phyloP scores from a whole-genome alignment of 441 rosid genomes.

The Biscutella laevigata region DNA sequence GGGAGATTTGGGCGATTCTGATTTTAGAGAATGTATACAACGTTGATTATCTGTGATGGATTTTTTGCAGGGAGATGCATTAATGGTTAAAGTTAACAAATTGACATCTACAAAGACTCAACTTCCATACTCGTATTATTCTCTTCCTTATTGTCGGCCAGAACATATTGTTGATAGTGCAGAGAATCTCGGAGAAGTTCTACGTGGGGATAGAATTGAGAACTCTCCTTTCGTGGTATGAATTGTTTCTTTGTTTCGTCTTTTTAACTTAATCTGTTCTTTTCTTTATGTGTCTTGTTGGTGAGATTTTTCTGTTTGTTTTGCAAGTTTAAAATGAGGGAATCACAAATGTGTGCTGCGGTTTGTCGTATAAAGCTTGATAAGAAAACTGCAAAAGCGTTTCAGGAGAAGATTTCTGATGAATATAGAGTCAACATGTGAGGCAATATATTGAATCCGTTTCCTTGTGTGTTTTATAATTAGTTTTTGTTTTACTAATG shows the following conservation, averaged over 20 bases:
- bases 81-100: conserved; percentile 89
- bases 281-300: conserved; percentile 10
- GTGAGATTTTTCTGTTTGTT: background rate
- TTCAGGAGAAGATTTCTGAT: conserved; percentile 75
- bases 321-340: conserved; percentile 84
- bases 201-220: conserved; percentile 90
- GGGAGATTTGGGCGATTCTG: background rate
- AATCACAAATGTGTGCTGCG: conserved; percentile 63
- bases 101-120: conserved; percentile 88
- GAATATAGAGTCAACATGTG: conserved; percentile 86
- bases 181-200: conserved; percentile 95
- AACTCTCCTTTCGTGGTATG: conserved; percentile 81
- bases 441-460: conserved; percentile 21
- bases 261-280: too few species aligned
- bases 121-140: conserved; percentile 82
- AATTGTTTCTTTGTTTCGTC: background rate
- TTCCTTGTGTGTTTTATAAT: background rate
- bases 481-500: background rate
- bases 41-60: background rate
- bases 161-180: conserved; percentile 59
- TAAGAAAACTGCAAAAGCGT: conserved; percentile 51
- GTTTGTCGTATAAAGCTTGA: conserved; percentile 55
- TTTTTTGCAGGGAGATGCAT: conserved; percentile 55
- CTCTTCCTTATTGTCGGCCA: conserved; percentile 70
- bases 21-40: background rate